phyloP scores from a whole-genome alignment of 2,329 filamentous ascomycete species.

The Dendrostoma leiphaemia region DNA sequence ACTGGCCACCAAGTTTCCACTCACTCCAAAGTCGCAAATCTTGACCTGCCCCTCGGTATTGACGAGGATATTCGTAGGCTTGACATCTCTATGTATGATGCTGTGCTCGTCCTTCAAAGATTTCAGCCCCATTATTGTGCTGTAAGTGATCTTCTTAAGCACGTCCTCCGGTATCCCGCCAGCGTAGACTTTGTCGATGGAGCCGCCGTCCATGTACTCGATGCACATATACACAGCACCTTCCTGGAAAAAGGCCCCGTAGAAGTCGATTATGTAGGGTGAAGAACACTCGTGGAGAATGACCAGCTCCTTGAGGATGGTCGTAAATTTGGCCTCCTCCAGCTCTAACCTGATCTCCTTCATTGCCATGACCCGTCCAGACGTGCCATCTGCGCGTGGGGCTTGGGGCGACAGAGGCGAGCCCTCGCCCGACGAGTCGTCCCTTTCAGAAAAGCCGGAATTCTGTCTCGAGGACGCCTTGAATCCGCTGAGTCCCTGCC shows the following conservation, averaged over 20 bases:
- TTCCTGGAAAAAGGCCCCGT: conserved; percentile 98
- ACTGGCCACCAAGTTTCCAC: conserved; percentile 92
- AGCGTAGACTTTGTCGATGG: conserved; percentile 91
- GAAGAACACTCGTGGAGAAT: conserved; percentile 93
- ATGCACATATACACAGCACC: conserved; percentile 99
- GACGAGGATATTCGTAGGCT: conserved; percentile 96
- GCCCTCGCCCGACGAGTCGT: conserved; percentile 28
- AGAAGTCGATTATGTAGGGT: conserved; percentile 97
- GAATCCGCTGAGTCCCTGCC: conserved; percentile 52
- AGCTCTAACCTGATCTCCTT: conserved; percentile 96
- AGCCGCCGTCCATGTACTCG: conserved; percentile 98
- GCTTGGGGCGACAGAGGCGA: conserved; percentile 25
- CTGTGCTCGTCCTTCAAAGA: conserved; percentile 96
- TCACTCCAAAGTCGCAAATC: conserved; percentile 98
- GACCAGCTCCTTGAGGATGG: conserved; percentile 96
- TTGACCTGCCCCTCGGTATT: conserved; percentile 92
- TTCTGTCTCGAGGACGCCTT: conserved; percentile 39
- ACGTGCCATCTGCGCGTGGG: conserved; percentile 42
- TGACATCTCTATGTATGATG: conserved; percentile 98
- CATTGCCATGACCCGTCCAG: conserved; percentile 94
- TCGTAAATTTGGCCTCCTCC: conserved; percentile 93
- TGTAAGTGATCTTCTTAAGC: conserved; percentile 83
- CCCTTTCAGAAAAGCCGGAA: conserved; percentile 32
- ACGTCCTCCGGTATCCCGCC: conserved; percentile 89
- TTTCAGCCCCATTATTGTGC: conserved; percentile 88